Evolutionary conservation across 2,329 filamentous ascomycete species (phyloP), one percentile per base, ranked within the genome.

Genomic region (Aspergillus ibericus): DNA sequence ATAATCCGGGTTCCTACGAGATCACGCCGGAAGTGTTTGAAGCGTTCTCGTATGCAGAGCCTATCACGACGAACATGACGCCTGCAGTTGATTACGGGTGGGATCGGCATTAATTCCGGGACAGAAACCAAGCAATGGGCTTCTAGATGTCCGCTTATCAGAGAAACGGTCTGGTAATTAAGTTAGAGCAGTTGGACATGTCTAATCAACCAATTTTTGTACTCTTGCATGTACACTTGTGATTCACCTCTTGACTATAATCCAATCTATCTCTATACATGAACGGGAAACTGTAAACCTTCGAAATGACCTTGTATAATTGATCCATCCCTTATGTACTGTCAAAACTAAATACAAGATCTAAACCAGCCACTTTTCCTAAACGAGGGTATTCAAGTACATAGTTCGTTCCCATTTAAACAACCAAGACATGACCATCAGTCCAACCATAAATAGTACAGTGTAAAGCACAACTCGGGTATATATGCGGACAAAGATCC

Each of bases 21-120:
- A 77, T 79, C 10, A 75, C 76, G 2, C 73, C 76, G 1, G 77
- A 80, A 59, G 73, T 79, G 8, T 78, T 77, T 25, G 77, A 79
- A 57, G 77, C 77, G 9, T 78, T 80, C 58, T 78, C 75, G 4
- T 77, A 76, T 59, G 68, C 75, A 8, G 75, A 79, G 55, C 77
- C 77, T 2, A 75, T 79, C n/a, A 69, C 75, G 32, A 73, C 76
- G 35, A 78, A 72, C 63, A 75, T 78, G 69, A 64, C 71, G n/a
- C 64, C 72, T 42, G 66, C 65, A 1, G 75, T 73, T 60, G 71
- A 71, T 55, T 60, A 65, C 27, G 59, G 59, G 5, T 73, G 66
- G 70, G 55, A 56, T 58, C 57, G 50, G 20, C 63, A 60, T 46
- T 66, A 34, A 56, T 53, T 6, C 18, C 16, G 13, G 15, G 18